phyloP scores from a whole-genome alignment of 495 filamentous ascomycete genomes.

The Neurospora sp. region DNA sequence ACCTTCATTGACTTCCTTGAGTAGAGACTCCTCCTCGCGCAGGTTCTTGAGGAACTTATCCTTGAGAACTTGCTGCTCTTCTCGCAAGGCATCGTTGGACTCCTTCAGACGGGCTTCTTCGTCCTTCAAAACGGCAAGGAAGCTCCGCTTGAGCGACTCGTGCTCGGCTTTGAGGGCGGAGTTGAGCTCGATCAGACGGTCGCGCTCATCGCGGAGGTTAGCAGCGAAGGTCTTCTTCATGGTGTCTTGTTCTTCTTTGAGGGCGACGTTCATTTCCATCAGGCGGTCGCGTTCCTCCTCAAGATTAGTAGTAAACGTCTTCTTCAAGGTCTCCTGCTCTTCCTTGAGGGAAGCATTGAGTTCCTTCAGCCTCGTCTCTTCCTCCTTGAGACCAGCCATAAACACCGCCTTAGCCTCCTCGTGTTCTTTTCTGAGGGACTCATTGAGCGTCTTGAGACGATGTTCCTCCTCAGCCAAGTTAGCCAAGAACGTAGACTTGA shows the following conservation, averaged over 20 bases:
- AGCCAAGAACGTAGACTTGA: conserved; percentile 8
- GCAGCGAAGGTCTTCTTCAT: conserved; percentile 62
- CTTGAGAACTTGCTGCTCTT: conserved; percentile 1
- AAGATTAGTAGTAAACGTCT: conserved; percentile 13
- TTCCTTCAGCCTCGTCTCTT: conserved; percentile 50
- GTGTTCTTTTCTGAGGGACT: conserved; percentile 6
- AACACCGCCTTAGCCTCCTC: conserved; percentile 11
- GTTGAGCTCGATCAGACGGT: conserved; percentile 58
- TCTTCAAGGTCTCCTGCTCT: conserved; percentile 18
- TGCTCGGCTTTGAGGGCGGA: conserved; percentile 38
- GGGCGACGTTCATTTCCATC: conserved; percentile 28
- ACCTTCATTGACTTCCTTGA: conserved; percentile 1
- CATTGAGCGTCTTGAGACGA: conserved; percentile 3
- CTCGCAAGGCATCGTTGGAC: background rate
- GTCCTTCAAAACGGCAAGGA: conserved; percentile 9
- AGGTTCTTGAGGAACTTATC: background rate
- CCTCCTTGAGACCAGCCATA: conserved; percentile 35
- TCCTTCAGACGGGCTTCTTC: conserved; percentile 11
- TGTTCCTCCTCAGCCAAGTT: conserved; percentile 7
- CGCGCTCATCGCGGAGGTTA: conserved; percentile 55
- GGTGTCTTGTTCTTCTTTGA: conserved; percentile 61
- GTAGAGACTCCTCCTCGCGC: background rate
- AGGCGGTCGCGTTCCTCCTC: conserved; percentile 19
- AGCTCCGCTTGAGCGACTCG: conserved; percentile 25
- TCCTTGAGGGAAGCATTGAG: conserved; percentile 15